Conservation (phyloP, 768 basidiomycete genomes). For the Trametes punicea region DNA sequence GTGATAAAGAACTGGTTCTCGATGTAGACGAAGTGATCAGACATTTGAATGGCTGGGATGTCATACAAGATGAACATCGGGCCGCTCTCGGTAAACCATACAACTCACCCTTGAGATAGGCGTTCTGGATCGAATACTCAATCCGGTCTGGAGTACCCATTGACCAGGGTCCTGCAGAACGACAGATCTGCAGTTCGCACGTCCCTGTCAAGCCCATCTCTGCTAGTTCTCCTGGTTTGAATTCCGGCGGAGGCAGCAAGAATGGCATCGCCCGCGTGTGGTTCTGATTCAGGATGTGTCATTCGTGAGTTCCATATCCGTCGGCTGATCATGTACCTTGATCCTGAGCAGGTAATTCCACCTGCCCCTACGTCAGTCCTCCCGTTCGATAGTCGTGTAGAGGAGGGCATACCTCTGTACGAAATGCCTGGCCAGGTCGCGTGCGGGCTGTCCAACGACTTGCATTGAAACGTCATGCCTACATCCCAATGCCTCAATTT, state of each 20-base stretch:
- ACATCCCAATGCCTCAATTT: background rate
- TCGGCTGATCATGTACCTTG: slow-evolving; percentile 51
- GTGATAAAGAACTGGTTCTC: slow-evolving; percentile 94
- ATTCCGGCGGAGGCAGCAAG: slow-evolving; percentile 90
- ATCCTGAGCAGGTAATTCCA: slow-evolving; percentile 95
- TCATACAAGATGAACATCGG: too few species aligned
- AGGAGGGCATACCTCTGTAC: slow-evolving; percentile 64
- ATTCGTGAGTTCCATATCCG: background rate
- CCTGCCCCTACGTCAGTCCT: slow-evolving; percentile 35
- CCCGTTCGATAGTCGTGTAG: background rate
- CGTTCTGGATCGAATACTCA: slow-evolving; percentile 93
- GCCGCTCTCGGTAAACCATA: too few species aligned
- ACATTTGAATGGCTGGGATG: slow-evolving; percentile 92
- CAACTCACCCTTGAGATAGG: slow-evolving; percentile 78
- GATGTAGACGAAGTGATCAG: slow-evolving; percentile 98
- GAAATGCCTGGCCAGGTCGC: slow-evolving; percentile 93
- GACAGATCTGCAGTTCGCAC: slow-evolving; percentile 95
- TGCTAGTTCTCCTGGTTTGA: slow-evolving; percentile 73
- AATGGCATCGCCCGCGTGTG: slow-evolving; percentile 93
- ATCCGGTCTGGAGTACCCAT: slow-evolving; percentile 81
- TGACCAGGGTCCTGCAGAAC: slow-evolving; percentile 95
- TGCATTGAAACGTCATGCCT: slow-evolving; percentile 98
- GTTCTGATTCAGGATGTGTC: slow-evolving; percentile 51
- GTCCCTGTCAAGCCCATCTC: slow-evolving; percentile 87
- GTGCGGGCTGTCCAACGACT: slow-evolving; percentile 92